Evolutionary conservation across 768 basidiomycete genomes (phyloP), one percentile per base, ranked within the genome.

Genomic region (Lyophyllum atratum): DNA sequence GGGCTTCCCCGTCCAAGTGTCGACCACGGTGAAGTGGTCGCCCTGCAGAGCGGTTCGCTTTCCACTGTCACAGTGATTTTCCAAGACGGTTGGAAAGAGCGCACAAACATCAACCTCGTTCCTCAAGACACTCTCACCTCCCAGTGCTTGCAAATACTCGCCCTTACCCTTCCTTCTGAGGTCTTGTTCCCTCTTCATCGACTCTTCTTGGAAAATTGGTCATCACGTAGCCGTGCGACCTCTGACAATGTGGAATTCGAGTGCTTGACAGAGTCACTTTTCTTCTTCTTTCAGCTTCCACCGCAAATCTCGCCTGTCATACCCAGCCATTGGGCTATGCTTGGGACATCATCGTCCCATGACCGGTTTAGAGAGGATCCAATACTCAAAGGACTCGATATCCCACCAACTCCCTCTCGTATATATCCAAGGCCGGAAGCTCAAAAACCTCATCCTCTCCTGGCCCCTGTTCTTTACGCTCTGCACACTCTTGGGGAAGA

Each of bases 401-500:
- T 56, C 55, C 73, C 73, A 49, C 64, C 72, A 47, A 57, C 53
- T 37, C 56, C 57, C 55, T 71, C 63, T 52, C 61, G 56, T 29
- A 67, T 62, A 43, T 59, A 42, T 28, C 58, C 68, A 28, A 50
- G 67, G 22, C 61, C 59, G 25, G 66, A 58, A 49, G 61, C 55
- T 46, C 64, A 61, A 2, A 65, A 58, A 53, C 77, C 80, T 12
- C 80, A 83, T 49, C 69, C 70, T 21, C 69, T 82, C 15, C 72
- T 87, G 15, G 83, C 83, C 0, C 82, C 83, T 1, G 76, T 89
- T 25, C 74, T 95, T 12, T 84, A 87, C 56, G 89, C 86, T 0
- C 71, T 98, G 1, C 95, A 98, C 66, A 82, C 86, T 43, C 78
- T 96, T 2, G 93, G 81, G 0, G 92, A 90, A 66, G 82, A 88